These are phyloP conservation scores for Magnaporthiopsis incrustans DNA, from an alignment of 2,329 filamentous ascomycete species.

Conservation along the genomic window DNA sequence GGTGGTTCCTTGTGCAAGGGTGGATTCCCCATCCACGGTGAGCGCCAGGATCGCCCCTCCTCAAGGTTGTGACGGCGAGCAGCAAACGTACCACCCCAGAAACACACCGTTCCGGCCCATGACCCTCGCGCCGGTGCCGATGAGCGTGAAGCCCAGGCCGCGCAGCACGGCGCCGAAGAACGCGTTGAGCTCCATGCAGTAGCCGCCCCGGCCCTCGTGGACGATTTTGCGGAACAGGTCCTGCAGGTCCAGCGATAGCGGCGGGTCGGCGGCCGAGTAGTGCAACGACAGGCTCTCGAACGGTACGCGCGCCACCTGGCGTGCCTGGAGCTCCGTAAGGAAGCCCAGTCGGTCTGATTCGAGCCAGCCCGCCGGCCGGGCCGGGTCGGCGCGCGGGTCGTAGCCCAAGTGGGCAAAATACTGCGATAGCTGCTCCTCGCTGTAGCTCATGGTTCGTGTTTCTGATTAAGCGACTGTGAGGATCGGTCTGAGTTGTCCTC, in stretches of 20 bases:
- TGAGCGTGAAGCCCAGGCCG: conserved; percentile 39
- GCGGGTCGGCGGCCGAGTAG: conserved; percentile 25
- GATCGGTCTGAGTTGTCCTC: too few species aligned
- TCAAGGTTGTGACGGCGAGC: not conserved
- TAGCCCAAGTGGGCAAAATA: conserved; percentile 8
- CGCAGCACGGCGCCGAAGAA: conserved; percentile 39
- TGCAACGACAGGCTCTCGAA: conserved; percentile 48
- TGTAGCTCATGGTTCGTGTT: not conserved
- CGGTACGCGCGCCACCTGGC: conserved; percentile 41
- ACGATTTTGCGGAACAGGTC: conserved; percentile 29
- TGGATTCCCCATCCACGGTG: not conserved
- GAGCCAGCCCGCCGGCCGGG: not conserved
- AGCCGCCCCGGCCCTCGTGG: conserved; percentile 36
- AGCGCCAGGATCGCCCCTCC: not conserved
- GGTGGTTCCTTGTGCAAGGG: conserved; percentile 41
- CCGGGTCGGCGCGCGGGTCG: not conserved
- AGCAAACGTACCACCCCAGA: conserved; percentile 18
- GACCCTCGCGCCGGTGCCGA: conserved; percentile 19
- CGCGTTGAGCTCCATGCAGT: conserved; percentile 42
- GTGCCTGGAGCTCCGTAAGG: conserved; percentile 24
- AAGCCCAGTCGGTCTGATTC: conserved; percentile 14
- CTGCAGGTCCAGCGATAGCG: conserved; percentile 22
- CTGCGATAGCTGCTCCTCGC: conserved; percentile 4
- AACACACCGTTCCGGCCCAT: conserved; percentile 12
- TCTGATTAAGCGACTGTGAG: too few species aligned